Conservation (phyloP, 805 yeast genomes). For the Candida dajiaensis region DNA sequence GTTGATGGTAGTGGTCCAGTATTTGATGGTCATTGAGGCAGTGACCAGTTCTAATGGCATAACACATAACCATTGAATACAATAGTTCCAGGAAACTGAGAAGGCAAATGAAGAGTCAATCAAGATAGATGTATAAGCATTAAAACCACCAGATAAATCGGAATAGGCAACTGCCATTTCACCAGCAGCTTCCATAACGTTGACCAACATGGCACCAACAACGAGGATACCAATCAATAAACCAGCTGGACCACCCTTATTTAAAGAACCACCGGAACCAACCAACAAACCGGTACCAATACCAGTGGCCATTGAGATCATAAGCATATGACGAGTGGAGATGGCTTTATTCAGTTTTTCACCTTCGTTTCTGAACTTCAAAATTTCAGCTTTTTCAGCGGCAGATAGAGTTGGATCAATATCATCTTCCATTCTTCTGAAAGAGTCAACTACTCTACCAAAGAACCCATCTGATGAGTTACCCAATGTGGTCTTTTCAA, state of each 20-base stretch:
- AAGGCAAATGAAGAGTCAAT: slow-evolving; percentile 54
- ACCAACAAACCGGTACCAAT: slow-evolving; percentile 72
- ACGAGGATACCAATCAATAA: slow-evolving; percentile 50
- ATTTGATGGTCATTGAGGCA: slow-evolving; percentile 54
- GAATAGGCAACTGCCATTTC: slow-evolving; percentile 60
- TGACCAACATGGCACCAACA: slow-evolving; percentile 52
- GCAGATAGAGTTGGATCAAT: slow-evolving; percentile 34
- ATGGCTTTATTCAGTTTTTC: slow-evolving; percentile 32
- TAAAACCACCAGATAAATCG: slow-evolving; percentile 57
- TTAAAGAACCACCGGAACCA: slow-evolving; percentile 46
- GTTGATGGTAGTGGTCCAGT: slow-evolving; percentile 49
- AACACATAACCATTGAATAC: slow-evolving; percentile 57
- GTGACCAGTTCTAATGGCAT: slow-evolving; percentile 61
- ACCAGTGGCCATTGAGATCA: slow-evolving; percentile 80
- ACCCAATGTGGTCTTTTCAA: slow-evolving; percentile 13
- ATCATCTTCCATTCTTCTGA: slow-evolving; percentile 28
- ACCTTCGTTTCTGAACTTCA: slow-evolving; percentile 20
- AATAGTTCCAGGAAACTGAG: slow-evolving; percentile 58
- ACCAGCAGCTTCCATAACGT: slow-evolving; percentile 58
- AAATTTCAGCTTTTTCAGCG: slow-evolving; percentile 32
- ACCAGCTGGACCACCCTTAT: slow-evolving; percentile 42
- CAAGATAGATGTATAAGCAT: slow-evolving; percentile 48
- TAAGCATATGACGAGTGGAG: slow-evolving; percentile 52
- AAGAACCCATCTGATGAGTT: slow-evolving; percentile 12
- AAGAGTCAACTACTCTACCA: slow-evolving; percentile 28